Percentiles rank a stretch among this genome's conserved stretches.
These are phyloP conservation scores for Russula brevipes DNA, from an alignment of 768 basidiomycete genomes.

Conservation along the genomic window DNA sequence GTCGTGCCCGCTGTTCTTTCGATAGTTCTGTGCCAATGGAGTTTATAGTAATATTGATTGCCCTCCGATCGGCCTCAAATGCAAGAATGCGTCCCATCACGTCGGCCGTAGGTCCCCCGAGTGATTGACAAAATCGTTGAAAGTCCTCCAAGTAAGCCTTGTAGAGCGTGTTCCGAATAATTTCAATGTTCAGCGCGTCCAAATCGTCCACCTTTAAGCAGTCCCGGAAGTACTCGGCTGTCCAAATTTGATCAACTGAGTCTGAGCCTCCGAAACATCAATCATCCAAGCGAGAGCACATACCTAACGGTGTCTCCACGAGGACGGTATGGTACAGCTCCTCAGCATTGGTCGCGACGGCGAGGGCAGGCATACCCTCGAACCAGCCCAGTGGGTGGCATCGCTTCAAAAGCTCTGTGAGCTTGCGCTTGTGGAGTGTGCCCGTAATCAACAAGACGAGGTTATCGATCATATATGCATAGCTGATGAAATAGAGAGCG, in stretches of 20 bases:
- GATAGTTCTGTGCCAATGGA: constrained; percentile 93
- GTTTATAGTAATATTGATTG: constrained; percentile 99
- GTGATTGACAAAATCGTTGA: constrained; percentile 69
- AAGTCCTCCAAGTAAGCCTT: constrained; percentile 99
- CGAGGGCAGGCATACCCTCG: constrained; percentile 98
- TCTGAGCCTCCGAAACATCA: not conserved
- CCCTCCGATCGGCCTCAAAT: constrained; percentile 95
- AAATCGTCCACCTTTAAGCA: constrained; percentile 93
- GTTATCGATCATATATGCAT: constrained; percentile 99
- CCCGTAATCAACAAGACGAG: constrained; percentile 96
- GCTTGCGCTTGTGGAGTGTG: constrained; percentile 94
- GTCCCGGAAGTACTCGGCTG: constrained; percentile 94
- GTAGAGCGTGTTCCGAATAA: constrained; percentile 98
- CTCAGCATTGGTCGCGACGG: constrained; percentile 97
- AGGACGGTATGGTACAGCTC: constrained; percentile 95
- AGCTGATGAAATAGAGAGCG: constrained; percentile 43
- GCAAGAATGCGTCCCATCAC: constrained; percentile 89
- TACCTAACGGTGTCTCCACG: constrained; percentile 95
- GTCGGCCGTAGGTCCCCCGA: constrained; percentile 82
- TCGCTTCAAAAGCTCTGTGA: constrained; percentile 90
- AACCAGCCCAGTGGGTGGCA: constrained; percentile 97
- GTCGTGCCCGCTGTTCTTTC: constrained; percentile 90
- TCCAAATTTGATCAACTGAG: not conserved
- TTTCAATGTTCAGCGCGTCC: constrained; percentile 98
- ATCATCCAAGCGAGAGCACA: constrained; percentile 29